Base-by-base conservation (phyloP, 2,329 filamentous ascomycete genomes). In the Fusarium xylarioides region DNA sequence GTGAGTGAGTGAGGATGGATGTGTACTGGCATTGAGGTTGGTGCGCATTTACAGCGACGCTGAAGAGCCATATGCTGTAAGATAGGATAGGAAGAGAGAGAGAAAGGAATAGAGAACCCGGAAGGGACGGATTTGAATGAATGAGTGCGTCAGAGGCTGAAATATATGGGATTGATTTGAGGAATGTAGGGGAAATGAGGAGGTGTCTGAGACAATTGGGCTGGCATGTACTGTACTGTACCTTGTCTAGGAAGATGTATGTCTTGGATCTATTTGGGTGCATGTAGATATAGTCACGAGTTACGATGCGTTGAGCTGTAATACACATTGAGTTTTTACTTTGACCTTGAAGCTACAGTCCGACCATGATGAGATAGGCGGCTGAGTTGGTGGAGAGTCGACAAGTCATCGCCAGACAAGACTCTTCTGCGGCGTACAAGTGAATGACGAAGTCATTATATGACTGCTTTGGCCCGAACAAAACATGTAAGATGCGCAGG, bases 171-270 rank as follows among this genome's bases (percentile, higher is more conserved):
- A 23, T 61, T 14, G 42, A 18, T 32, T 40, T 28, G 56, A 70
- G 70, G 70, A 71, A 73, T 71, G 70, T 23, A 43, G 47, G 26
- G 61, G 70, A 73, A 62, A 73, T 74, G 70, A 63, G 35, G 35
- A n/a, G 28, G 32, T 53, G 34, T 54, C 57, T 68, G 46, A 73
- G 66, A 73, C 70, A 74, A 50, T 35, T 58, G 55, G 56, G 15
- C 32, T 65, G 63, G 50, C 42, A 60, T 64, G 54, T 38, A 52
- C 28, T 63, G 53, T 37, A 52, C 23, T 47, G 46, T 49, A 50
- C 30, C 30, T 50, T 23, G 47, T 50, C 46, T 50, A 50, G 30
- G 34, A 46, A 19, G 50, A 72, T 58, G 44, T 23, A 53, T 70
- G 66, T 68, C 57, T 73, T 60, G 66, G 53, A 63, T 37, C 16